Evolutionary conservation across 73 alveolate genomes (phyloP), one percentile per base, ranked within the genome.

Genomic region (Paramecium octaurelia): DNA sequence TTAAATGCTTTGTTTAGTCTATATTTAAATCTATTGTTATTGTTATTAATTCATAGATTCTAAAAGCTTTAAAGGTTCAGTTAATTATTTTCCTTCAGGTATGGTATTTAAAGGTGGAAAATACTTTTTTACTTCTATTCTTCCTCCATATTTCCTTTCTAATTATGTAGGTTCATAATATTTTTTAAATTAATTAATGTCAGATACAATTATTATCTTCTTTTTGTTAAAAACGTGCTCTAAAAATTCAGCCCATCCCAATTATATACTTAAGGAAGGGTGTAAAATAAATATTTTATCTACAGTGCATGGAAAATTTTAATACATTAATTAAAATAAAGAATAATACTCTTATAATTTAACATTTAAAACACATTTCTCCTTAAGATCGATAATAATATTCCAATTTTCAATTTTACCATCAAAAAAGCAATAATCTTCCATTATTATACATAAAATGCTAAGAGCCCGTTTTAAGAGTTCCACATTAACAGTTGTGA

Each of bases 391-490:
- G 0, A 95, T 92, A 10, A 95, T 95, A 3, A 95, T 68, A 95
- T 95, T 92, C 97, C 97, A 95, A 93, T 89, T 95, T 95, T 95
- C 97, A 12, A 95, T 95, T 88, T 92, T 92, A n/a, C 96, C 95
- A 93, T 91, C 94, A 86, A 77, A 77, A 59, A 95, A 58, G 34
- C 92, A 93, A 86, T 92, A 80, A 88, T 95, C 86, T n/a, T 93
- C 93, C 83, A 95, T 76, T 69, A 95, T 86, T 60, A 93, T 95
- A 93, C 93, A 75, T 60, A 95, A 88, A 68, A 57, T 86, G 73
- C 93, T 48, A 36, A 93, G 85, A 34, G 93, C 93, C 69, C 92
- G 93, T 18, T 73, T 57, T 93, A 94, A 92, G 23, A 24, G 54
- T 70, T 92, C 95, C 11, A 58, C 6, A 8, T 94, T 57, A 60